These are phyloP conservation scores for Actinomortierella wolfii DNA, from an alignment of 371 early-diverging fungal genomes.

Conservation along the genomic window DNA sequence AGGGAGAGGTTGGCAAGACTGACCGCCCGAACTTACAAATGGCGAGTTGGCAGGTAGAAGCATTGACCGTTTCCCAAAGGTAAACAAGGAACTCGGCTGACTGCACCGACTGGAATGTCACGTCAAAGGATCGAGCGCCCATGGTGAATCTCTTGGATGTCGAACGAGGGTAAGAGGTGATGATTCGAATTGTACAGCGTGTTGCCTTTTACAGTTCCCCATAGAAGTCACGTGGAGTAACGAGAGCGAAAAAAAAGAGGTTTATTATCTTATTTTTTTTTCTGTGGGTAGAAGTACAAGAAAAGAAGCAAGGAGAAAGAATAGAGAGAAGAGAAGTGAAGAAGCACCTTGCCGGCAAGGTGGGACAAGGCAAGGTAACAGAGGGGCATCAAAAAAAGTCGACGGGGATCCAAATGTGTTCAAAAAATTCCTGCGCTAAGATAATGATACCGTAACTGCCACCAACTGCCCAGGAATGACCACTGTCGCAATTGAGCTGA, in stretches of 20 bases:
- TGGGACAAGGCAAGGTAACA: no score
- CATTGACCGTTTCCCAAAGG: constrained; percentile 38
- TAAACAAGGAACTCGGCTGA: constrained; percentile 37
- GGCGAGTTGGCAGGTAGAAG: constrained; percentile 29
- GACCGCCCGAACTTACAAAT: constrained; percentile 21
- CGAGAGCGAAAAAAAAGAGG: no score
- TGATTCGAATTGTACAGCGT: background rate
- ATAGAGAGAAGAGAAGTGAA: background rate
- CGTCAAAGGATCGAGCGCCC: constrained; percentile 31
- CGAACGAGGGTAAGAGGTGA: background rate
- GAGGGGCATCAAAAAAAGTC: no score
- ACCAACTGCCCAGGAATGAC: no score
- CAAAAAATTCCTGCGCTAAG: no score
- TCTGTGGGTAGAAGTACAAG: background rate
- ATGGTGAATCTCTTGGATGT: constrained; percentile 3
- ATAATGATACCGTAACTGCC: no score
- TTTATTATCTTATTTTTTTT: no score
- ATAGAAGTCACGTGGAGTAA: background rate
- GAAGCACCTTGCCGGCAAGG: background rate
- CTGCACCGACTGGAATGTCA: constrained; percentile 15
- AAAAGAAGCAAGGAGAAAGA: background rate
- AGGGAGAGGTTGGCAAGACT: background rate
- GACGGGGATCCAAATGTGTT: no score
- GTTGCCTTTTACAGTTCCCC: background rate
- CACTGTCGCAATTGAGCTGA: no score